Evolutionary conservation across 1,284 basidiomycete species (phyloP).

Genomic region (Mycena citricolor): DNA sequence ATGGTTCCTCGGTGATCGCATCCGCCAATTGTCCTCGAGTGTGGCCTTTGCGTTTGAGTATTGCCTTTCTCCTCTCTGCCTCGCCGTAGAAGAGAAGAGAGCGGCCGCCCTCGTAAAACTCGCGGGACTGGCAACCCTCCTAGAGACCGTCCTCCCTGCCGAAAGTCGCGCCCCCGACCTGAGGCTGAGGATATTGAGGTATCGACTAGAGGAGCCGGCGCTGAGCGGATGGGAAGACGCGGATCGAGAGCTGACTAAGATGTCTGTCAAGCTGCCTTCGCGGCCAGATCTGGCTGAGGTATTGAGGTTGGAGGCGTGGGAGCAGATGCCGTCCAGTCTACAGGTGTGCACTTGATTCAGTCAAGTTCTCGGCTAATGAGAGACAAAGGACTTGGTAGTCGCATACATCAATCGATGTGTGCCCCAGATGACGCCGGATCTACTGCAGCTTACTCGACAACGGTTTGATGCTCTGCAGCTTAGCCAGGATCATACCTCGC

Average conservation of each 20-base stretch:
- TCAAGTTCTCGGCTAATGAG: neutral
- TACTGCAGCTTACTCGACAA: constrained; percentile 12
- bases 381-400: constrained; percentile 1
- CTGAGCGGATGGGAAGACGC: constrained; percentile 25
- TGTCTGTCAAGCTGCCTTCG: constrained; percentile 8
- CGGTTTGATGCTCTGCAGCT: constrained; percentile 3
- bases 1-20: constrained; percentile 49
- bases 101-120: constrained; percentile 41
- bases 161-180: constrained; percentile 25
- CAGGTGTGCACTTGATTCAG: constrained; percentile 4
- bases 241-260: constrained; percentile 24
- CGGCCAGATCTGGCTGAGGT: constrained; percentile 25
- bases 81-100: constrained; percentile 36
- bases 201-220: constrained; percentile 29
- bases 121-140: constrained; percentile 25
- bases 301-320: constrained; percentile 11
- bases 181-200: constrained; percentile 34
- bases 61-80: constrained; percentile 42
- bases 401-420: constrained; percentile 16
- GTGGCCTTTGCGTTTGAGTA: constrained; percentile 45
- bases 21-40: constrained; percentile 40
- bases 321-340: neutral
- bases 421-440: constrained; percentile 7
- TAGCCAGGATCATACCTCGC: constrained; percentile 27
- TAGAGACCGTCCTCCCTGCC: constrained; percentile 12